Conservation (phyloP, 2,329 filamentous ascomycete species). For the Rutstroemia sp. region DNA sequence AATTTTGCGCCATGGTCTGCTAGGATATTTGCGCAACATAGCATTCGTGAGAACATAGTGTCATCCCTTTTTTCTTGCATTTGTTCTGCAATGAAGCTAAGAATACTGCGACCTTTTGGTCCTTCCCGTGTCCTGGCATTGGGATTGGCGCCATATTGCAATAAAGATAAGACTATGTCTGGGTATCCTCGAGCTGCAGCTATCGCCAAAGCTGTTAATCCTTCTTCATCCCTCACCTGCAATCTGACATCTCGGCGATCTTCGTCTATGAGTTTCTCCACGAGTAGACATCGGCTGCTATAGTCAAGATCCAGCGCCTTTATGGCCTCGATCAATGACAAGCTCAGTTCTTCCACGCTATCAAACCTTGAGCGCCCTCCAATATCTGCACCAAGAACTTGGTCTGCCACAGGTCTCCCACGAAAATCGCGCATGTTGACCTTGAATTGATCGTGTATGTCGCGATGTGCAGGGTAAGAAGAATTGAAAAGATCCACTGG, state of each 20-base stretch:
- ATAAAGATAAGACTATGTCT: neutral
- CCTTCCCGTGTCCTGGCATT: neutral
- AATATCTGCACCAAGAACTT: neutral
- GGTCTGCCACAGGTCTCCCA: neutral
- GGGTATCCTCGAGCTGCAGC: neutral
- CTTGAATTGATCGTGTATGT: neutral
- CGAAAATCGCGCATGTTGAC: neutral
- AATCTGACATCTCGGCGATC: neutral
- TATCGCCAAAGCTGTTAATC: neutral
- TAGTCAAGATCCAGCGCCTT: neutral
- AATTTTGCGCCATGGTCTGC: neutral
- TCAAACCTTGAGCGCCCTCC: neutral
- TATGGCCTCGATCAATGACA: too few species aligned
- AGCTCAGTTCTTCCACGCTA: neutral
- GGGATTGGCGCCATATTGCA: neutral
- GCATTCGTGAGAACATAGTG: neutral
- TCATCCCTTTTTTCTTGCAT: neutral
- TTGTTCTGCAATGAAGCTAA: neutral
- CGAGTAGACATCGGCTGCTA: neutral
- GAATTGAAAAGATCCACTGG: neutral
- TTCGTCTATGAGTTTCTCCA: neutral
- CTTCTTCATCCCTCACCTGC: neutral
- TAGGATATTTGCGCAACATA: neutral
- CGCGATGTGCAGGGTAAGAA: neutral
- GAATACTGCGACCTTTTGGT: neutral